Percentiles rank a stretch among this genome's conserved stretches.
Evolutionary conservation across 805 yeast species (phyloP).

Genomic region (Candida arabinofermentans): DNA sequence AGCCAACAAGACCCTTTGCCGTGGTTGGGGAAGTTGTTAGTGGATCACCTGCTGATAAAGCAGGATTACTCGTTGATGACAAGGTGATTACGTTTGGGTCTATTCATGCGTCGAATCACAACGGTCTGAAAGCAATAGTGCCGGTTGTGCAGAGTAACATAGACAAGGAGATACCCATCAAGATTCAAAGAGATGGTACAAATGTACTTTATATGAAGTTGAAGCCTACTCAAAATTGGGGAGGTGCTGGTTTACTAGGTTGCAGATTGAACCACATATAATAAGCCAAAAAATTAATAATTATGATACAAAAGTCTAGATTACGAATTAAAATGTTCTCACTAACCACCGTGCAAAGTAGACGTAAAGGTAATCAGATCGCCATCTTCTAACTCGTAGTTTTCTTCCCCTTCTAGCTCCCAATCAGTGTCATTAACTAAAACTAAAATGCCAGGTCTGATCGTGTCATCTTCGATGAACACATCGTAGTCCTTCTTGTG

Average conservation of each 20-base stretch:
- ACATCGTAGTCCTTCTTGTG: conserved; percentile 64
- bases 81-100: conserved; percentile 49
- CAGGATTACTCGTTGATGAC: conserved; percentile 54
- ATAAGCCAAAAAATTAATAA: background rate
- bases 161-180: conserved; percentile 18
- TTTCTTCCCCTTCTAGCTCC: conserved; percentile 91
- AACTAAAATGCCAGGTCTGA: conserved; percentile 90
- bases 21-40: conserved; percentile 44
- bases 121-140: conserved; percentile 43
- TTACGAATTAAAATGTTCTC: background rate
- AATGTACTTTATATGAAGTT: conserved; percentile 26
- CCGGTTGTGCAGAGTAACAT: conserved; percentile 36
- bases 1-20: conserved; percentile 46
- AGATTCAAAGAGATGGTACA: conserved; percentile 19
- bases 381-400: conserved; percentile 67
- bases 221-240: conserved; percentile 53
- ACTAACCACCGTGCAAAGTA: conserved; percentile 91
- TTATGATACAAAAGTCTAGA: background rate
- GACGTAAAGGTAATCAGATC: conserved; percentile 86
- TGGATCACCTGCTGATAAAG: conserved; percentile 51
- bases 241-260: conserved; percentile 66
- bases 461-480: conserved; percentile 75
- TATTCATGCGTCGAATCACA: conserved; percentile 48
- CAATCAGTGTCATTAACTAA: conserved; percentile 93
- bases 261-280: conserved; percentile 46